Conservation (phyloP, 768 basidiomycete genomes). For the Coprinellus micaceus region DNA sequence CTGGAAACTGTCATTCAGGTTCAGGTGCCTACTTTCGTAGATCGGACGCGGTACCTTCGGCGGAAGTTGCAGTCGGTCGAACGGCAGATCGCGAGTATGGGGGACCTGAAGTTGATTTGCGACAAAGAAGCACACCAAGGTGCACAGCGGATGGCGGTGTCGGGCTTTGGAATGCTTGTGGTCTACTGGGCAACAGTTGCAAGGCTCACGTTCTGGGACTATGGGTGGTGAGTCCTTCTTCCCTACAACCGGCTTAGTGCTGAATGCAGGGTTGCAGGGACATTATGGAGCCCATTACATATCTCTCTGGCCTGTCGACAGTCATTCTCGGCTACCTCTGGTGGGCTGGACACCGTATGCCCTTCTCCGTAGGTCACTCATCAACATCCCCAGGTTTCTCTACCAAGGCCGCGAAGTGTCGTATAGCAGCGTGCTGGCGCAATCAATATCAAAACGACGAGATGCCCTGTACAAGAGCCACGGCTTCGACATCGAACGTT, state of each 20-base stretch:
- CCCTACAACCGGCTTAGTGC: not conserved
- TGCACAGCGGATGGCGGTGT: constrained; percentile 52
- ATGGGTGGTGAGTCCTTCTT: constrained; percentile 38
- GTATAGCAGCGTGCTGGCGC: constrained; percentile 58
- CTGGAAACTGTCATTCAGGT: constrained; percentile 38
- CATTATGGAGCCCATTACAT: constrained; percentile 68
- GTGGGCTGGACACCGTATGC: constrained; percentile 21
- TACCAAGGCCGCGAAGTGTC: constrained; percentile 63
- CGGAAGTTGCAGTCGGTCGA: constrained; percentile 42
- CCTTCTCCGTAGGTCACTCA: not conserved
- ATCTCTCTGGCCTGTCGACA: constrained; percentile 58
- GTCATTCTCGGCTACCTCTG: constrained; percentile 62
- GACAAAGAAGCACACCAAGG: constrained; percentile 55
- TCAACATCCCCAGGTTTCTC: constrained; percentile 39
- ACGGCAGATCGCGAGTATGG: constrained; percentile 45
- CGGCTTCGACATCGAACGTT: constrained; percentile 59
- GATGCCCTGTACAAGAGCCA: constrained; percentile 51
- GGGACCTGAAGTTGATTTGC: constrained; percentile 49
- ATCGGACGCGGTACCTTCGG: constrained; percentile 57
- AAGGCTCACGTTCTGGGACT: constrained; percentile 63
- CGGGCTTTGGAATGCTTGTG: constrained; percentile 56
- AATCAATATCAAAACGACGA: constrained; percentile 55
- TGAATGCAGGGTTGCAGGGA: constrained; percentile 40
- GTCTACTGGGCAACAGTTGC: constrained; percentile 65
- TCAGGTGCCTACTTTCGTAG: constrained; percentile 59